A percentile compares a stretch with the other conserved stretches of the same genome.
phyloP scores from a whole-genome alignment of 768 basidiomycete species.

The Leccinum variicolor region DNA sequence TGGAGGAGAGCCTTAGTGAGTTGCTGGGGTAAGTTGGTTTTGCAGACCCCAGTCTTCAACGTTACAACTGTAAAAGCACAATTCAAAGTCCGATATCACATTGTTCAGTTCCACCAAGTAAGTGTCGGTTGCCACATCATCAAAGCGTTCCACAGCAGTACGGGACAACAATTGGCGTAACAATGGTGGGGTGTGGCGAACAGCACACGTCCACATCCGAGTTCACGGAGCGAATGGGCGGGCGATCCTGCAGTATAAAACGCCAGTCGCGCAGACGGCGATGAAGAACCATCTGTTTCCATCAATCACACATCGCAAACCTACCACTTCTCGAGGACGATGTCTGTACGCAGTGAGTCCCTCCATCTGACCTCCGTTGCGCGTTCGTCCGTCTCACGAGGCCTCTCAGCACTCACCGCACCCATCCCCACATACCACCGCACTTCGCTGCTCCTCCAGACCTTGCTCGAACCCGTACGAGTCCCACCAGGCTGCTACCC shows the following conservation, averaged over 20 bases:
- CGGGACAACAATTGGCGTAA: background rate
- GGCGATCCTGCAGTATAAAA: background rate
- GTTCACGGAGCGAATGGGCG: background rate
- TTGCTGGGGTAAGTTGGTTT: too few species aligned
- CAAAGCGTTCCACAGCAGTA: background rate
- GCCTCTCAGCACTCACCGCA: background rate
- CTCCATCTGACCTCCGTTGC: background rate
- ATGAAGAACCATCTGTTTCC: background rate
- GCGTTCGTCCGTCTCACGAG: background rate
- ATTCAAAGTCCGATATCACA: too few species aligned
- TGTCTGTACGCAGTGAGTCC: background rate
- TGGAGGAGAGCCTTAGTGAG: background rate
- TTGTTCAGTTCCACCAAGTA: background rate
- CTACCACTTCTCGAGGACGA: background rate
- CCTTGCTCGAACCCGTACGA: constrained; percentile 14
- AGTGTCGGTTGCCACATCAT: background rate
- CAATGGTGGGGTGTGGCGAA: background rate
- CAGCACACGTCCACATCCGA: background rate
- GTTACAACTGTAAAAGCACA: too few species aligned
- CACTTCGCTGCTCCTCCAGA: background rate
- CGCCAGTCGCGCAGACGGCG: background rate
- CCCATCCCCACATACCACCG: background rate
- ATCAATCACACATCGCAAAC: background rate
- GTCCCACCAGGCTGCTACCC: constrained; percentile 16
- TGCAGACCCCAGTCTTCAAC: too few species aligned